phyloP scores from a whole-genome alignment of 2,329 filamentous ascomycete genomes.

The Fusarium sp. region DNA sequence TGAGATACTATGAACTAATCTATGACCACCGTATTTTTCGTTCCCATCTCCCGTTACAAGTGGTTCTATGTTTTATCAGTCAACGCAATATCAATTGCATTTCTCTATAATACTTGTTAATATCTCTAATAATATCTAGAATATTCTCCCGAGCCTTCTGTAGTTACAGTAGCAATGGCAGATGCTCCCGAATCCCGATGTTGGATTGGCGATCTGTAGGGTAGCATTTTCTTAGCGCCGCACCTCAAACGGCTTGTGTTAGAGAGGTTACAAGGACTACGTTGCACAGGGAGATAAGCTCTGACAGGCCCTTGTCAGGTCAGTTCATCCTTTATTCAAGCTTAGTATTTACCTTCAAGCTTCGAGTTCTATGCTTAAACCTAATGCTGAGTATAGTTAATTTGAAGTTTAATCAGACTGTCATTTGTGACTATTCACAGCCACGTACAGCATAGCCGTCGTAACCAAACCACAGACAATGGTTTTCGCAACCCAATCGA shows the following conservation, averaged over 20 bases:
- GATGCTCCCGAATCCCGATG: background rate
- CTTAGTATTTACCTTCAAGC: background rate
- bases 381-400: background rate
- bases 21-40: background rate
- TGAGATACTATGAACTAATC: background rate
- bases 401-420: background rate
- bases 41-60: background rate
- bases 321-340: background rate
- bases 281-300: background rate
- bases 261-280: background rate
- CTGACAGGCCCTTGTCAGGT: slow-evolving; percentile 7
- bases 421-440: background rate
- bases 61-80: background rate
- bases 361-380: slow-evolving; percentile 5
- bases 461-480: background rate
- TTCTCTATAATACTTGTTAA: background rate
- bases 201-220: slow-evolving; percentile 1
- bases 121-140: background rate
- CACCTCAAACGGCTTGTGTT: slow-evolving; percentile 11
- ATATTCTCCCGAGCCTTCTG: background rate
- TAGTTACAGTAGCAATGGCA: background rate
- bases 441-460: background rate
- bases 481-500: background rate
- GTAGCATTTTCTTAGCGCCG: background rate
- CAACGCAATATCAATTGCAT: too few relatives aligned